Conservation (phyloP, 2,329 filamentous ascomycete genomes). For the Rugonectria rugulosa region DNA sequence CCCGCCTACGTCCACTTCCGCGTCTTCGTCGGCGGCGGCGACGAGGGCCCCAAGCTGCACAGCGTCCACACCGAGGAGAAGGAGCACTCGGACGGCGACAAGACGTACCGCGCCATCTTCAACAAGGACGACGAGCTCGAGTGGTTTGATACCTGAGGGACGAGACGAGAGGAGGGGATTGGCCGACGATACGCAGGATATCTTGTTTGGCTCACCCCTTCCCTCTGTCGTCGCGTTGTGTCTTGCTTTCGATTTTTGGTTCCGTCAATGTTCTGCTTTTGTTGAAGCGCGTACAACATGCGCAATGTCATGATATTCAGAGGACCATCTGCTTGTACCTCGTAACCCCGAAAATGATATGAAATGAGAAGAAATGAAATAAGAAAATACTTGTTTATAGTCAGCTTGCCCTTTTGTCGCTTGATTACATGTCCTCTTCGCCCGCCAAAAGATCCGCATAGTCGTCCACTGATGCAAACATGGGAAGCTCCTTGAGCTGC, state of each 20-base stretch:
- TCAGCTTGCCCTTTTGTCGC: constrained; percentile 6
- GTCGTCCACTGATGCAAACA: constrained; percentile 92
- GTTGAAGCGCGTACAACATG: not conserved
- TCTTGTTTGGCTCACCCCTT: too few relatives aligned
- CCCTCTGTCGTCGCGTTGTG: too few relatives aligned
- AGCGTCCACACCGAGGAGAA: constrained; percentile 96
- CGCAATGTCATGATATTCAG: not conserved
- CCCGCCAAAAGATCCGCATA: constrained; percentile 85
- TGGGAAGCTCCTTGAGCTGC: constrained; percentile 88
- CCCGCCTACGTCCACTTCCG: constrained; percentile 84
- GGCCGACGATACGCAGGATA: not conserved
- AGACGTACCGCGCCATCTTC: constrained; percentile 92
- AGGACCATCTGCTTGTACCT: not conserved
- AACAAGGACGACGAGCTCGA: constrained; percentile 88
- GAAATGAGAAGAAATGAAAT: constrained; percentile 1
- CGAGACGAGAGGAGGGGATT: not conserved
- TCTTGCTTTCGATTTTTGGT: too few relatives aligned
- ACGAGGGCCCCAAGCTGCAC: constrained; percentile 81
- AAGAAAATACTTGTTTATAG: constrained; percentile 15
- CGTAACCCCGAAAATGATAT: not conserved
- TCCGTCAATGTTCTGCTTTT: not conserved
- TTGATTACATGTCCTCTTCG: constrained; percentile 68
- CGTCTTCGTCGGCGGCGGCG: constrained; percentile 84
- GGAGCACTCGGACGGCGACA: constrained; percentile 87
- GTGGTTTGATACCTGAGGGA: constrained; percentile 59